Base-by-base conservation (phyloP, 257 asterid genomes). In the Plantago major region DNA sequence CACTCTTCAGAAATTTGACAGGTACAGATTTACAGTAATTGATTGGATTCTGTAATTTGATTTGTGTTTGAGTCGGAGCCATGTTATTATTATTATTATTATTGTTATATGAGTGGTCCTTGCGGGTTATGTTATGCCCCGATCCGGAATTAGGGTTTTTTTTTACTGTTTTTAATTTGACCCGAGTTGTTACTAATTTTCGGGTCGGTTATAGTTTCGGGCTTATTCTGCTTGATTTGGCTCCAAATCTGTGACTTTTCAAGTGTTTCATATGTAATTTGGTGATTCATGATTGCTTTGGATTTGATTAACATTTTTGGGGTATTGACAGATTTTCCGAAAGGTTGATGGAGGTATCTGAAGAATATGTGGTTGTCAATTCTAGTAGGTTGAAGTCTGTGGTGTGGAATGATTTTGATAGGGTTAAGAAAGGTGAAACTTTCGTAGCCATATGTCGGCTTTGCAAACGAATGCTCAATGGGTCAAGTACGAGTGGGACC, bases 401-500 rank as follows among this genome's bases (percentile, higher is more conserved):
- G 48, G 98, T 92, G 26, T 92, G 98, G 98, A 88, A 84, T 67
- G 97, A 92, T 74, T 92, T 92, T 55, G 98, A 88, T 79, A 74
- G 98, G 74, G 92, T 92, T 42, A 88, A 81, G 60, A 86, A 79
- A 46, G 98, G 95, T 14, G 97, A 92, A 69, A 76, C 88, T 0
- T 79, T 81, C 64, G 76, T 82, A 10, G 98, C 97, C 19, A 79
- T 89, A 51, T 92, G 97, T 67, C 78, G 84, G 58, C 97, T 88
- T 64, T 92, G 98, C 68, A 83, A 88, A 55, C 76, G 97, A 85
- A 82, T 80, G 68, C 98, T 92, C 19, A 86, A 94, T 44, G 98
- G 98, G 11, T 92, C 97, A 52, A 92, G 98, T 66, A 86, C 93
- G 15, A 92, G 98, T 70, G 98, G 97, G 43, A 92, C 98, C 10